phyloP scores from a whole-genome alignment of 1,284 basidiomycete species.

The Inonotus hispidus region DNA sequence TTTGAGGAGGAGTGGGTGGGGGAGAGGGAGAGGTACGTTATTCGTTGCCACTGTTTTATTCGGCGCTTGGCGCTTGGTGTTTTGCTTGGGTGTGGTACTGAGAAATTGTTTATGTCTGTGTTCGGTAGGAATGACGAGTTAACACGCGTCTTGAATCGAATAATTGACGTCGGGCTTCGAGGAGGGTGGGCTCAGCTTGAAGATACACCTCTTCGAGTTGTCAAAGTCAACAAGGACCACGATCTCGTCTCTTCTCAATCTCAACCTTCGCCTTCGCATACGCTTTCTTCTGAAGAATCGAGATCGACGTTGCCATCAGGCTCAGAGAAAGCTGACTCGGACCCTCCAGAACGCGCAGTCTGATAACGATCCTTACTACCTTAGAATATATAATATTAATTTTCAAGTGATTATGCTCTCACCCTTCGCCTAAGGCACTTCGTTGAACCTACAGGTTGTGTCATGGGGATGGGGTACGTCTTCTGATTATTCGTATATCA shows the following conservation, averaged over 20 bases:
- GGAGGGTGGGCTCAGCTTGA: conserved; percentile 65
- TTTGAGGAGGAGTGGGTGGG: conserved; percentile 42
- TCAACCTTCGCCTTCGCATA: neutral
- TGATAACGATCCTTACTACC: no score
- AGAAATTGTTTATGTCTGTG: no score
- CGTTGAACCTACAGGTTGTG: no score
- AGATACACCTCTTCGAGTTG: conserved; percentile 45
- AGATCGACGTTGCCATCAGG: no score
- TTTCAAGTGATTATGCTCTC: no score
- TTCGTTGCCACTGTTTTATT: conserved; percentile 12
- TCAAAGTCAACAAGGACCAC: conserved; percentile 26
- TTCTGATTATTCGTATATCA: no score
- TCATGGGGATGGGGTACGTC: no score
- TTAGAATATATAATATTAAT: no score
- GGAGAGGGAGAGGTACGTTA: conserved; percentile 42
- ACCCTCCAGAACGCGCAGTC: no score
- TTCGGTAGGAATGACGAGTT: conserved; percentile 55
- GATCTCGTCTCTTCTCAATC: neutral
- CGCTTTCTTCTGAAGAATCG: no score
- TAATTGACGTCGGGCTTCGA: conserved; percentile 68
- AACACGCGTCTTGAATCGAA: conserved; percentile 56
- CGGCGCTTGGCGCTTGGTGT: neutral
- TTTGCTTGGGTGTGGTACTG: neutral
- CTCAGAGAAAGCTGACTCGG: no score
- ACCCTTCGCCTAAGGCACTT: no score